Conservation (phyloP, 345 rosid genomes). For the Erysimum cheiranthoides region DNA sequence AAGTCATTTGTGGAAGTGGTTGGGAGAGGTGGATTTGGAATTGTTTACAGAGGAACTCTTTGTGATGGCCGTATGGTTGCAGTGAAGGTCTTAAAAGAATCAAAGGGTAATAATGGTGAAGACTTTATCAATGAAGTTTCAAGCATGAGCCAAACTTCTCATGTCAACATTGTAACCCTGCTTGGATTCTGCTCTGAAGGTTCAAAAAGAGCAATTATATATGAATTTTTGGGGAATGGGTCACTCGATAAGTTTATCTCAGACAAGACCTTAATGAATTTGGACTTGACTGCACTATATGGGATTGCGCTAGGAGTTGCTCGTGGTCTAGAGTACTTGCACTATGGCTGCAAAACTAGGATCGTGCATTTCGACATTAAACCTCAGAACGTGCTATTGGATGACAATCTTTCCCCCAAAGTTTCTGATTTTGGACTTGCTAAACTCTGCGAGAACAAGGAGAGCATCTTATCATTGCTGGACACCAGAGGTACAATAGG, state of each 20-base stretch:
- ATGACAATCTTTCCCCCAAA: background rate
- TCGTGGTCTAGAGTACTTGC: background rate
- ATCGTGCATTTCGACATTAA: background rate
- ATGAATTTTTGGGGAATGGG: background rate
- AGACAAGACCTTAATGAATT: background rate
- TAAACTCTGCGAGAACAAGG: background rate
- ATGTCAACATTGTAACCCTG: background rate
- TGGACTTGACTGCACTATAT: background rate
- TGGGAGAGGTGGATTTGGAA: too few relatives aligned
- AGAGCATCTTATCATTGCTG: background rate
- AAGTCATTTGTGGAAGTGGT: too few relatives aligned
- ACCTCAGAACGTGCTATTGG: background rate
- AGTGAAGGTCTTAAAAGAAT: too few relatives aligned
- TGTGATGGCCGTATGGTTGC: too few relatives aligned
- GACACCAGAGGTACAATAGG: background rate
- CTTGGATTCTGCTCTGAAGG: slow-evolving; percentile 1
- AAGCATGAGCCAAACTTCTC: slow-evolving; percentile 46
- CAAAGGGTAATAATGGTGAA: slow-evolving; percentile 13
- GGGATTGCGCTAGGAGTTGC: background rate
- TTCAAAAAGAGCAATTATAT: background rate
- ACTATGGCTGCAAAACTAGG: background rate
- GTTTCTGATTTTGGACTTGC: background rate
- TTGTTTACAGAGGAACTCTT: too few relatives aligned
- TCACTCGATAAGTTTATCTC: background rate
- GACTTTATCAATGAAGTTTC: slow-evolving; percentile 44